phyloP scores from a whole-genome alignment of 2,329 filamentous ascomycete species.

The Monosporascus ibericus region DNA sequence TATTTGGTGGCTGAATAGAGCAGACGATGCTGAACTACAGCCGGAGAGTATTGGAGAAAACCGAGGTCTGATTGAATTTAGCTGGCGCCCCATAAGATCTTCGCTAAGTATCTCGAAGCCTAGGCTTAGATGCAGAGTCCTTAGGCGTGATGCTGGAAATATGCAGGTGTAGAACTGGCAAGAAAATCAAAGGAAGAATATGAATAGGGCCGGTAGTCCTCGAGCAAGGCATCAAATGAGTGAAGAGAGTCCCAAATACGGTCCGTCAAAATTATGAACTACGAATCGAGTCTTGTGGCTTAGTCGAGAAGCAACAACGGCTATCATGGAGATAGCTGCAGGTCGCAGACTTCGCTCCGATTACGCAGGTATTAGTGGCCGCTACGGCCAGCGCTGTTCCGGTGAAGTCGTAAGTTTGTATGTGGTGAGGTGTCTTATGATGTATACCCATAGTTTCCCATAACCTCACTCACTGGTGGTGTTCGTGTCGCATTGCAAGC shows the following conservation, averaged over 20 bases:
- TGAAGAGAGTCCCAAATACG: not conserved
- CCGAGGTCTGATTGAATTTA: not conserved
- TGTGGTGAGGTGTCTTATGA: too few relatives aligned
- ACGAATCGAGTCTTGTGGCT: too few relatives aligned
- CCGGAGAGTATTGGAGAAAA: not conserved
- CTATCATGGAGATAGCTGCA: too few relatives aligned
- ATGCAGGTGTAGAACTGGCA: not conserved
- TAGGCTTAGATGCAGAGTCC: not conserved
- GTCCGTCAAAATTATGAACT: too few relatives aligned
- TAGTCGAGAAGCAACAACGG: too few relatives aligned
- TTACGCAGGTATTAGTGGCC: too few relatives aligned
- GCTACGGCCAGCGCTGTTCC: too few relatives aligned
- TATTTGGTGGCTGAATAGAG: not conserved
- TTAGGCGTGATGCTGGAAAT: not conserved
- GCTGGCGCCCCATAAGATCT: not conserved
- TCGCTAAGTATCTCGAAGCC: not conserved
- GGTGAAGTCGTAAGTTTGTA: too few relatives aligned
- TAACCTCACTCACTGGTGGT: too few relatives aligned
- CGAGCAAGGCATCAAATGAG: not conserved
- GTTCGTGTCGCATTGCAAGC: too few relatives aligned
- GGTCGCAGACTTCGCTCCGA: too few relatives aligned
- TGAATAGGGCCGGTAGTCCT: not conserved
- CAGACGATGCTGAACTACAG: not conserved
- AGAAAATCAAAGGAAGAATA: not conserved
- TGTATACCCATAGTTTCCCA: too few relatives aligned